Conservation (phyloP, 2,329 filamentous ascomycete species). For the Endoconidiophora polonica region DNA sequence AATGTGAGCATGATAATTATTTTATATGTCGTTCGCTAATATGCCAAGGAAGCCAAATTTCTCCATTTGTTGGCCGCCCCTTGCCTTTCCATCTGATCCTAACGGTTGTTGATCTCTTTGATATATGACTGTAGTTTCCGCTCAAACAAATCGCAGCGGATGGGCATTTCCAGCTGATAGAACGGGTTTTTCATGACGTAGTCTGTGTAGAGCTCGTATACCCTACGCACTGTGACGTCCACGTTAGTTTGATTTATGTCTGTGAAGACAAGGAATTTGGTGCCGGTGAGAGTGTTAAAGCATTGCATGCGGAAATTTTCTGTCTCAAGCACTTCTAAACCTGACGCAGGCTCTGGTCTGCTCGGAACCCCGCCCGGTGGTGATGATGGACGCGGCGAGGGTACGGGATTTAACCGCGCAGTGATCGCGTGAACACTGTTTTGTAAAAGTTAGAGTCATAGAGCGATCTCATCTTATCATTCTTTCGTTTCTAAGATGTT, state of each 20-base stretch:
- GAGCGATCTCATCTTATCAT: constrained; percentile 7
- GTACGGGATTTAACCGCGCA: constrained; percentile 40
- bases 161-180: constrained; percentile 94
- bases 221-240: constrained; percentile 63
- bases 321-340: constrained; percentile 83
- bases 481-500: background rate
- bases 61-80: background rate
- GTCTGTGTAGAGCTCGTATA: constrained; percentile 91
- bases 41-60: background rate
- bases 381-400: constrained; percentile 16
- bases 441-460: background rate
- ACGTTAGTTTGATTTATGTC: constrained; percentile 77
- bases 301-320: constrained; percentile 92
- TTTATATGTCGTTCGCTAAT: background rate
- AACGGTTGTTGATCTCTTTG: constrained; percentile 48
- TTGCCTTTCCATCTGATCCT: background rate
- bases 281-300: constrained; percentile 86
- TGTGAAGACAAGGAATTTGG: constrained; percentile 90
- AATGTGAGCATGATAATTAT: background rate
- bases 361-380: constrained; percentile 20
- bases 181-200: constrained; percentile 99
- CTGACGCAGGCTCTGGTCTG: constrained; percentile 50
- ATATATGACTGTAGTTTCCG: constrained; percentile 68
- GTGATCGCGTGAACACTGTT: constrained; percentile 52
- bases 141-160: constrained; percentile 90